Percentiles rank a stretch among this genome's conserved stretches.
Conservation (phyloP, 176 grass and related monocot genomes). For the Areca catechu region DNA sequence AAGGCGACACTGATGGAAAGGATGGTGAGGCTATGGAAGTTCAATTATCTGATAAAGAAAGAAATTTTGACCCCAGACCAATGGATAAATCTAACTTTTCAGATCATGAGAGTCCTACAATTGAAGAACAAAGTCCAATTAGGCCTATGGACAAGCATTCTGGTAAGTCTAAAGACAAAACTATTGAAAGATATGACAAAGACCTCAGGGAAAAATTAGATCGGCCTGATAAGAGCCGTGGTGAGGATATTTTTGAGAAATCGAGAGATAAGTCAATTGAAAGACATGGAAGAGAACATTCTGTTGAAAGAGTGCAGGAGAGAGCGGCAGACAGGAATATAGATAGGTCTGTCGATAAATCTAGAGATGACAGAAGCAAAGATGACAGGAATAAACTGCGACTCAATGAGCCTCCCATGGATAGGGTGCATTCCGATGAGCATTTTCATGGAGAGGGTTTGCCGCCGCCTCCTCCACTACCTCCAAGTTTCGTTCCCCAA, state of each 20-base stretch:
- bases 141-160: constrained; percentile 16
- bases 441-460: constrained; percentile 72
- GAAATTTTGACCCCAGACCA: constrained; percentile 23
- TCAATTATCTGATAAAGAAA: constrained; percentile 38
- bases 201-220: constrained; percentile 59
- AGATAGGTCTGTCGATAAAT: constrained; percentile 50
- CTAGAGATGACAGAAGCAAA: constrained; percentile 84
- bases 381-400: constrained; percentile 63
- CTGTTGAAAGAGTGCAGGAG: constrained; percentile 64
- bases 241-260: constrained; percentile 59
- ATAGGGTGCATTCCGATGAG: constrained; percentile 48
- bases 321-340: constrained; percentile 33
- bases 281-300: constrained; percentile 54
- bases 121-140: constrained; percentile 45
- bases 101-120: constrained; percentile 53
- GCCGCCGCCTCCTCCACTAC: constrained; percentile 88
- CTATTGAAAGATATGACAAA: constrained; percentile 62
- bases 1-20: constrained; percentile 49
- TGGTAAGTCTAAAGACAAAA: constrained; percentile 39
- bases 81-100: constrained; percentile 38
- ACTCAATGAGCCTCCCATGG: constrained; percentile 39
- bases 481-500: constrained; percentile 91
- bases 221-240: constrained; percentile 41
- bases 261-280: constrained; percentile 56
- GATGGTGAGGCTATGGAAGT: constrained; percentile 40